Conservation (phyloP, 495 filamentous ascomycete genomes). For the Xylaria curta region DNA sequence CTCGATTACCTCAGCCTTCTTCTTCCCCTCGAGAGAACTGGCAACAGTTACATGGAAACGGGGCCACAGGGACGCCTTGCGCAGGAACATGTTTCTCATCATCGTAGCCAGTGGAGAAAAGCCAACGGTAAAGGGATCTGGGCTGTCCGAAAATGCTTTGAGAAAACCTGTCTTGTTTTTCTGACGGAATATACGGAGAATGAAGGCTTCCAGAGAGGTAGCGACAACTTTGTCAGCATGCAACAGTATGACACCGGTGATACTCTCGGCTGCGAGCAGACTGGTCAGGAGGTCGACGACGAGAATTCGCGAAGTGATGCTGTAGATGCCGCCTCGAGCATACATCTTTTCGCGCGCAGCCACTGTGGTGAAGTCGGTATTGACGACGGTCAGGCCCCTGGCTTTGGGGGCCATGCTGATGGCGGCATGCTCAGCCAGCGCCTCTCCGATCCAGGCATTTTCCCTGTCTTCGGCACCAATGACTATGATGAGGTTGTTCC, state of each 20-base stretch:
- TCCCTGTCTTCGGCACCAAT: slow-evolving; percentile 93
- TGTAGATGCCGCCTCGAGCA: slow-evolving; percentile 85
- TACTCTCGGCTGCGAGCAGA: slow-evolving; percentile 80
- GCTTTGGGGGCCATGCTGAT: slow-evolving; percentile 76
- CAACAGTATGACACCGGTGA: slow-evolving; percentile 86
- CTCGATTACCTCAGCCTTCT: slow-evolving; percentile 96
- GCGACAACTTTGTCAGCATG: slow-evolving; percentile 89
- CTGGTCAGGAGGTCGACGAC: slow-evolving; percentile 89
- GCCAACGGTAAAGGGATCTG: slow-evolving; percentile 87
- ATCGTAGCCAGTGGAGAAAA: slow-evolving; percentile 90
- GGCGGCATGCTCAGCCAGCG: slow-evolving; percentile 90
- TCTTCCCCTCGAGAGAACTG: slow-evolving; percentile 85
- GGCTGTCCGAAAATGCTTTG: slow-evolving; percentile 95
- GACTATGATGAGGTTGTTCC: slow-evolving; percentile 88
- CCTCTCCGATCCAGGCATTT: slow-evolving; percentile 92
- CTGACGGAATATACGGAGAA: slow-evolving; percentile 90
- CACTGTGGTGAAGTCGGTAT: slow-evolving; percentile 91
- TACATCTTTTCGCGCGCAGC: slow-evolving; percentile 89
- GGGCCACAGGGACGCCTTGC: slow-evolving; percentile 89
- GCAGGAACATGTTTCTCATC: slow-evolving; percentile 91
- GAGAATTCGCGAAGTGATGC: slow-evolving; percentile 93
- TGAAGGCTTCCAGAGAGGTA: slow-evolving; percentile 93
- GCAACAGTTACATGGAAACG: slow-evolving; percentile 93
- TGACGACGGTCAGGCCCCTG: slow-evolving; percentile 86
- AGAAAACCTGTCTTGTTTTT: slow-evolving; percentile 92